Conservation (phyloP, 129 eudicot genomes). For the Pittosporum tobira region DNA sequence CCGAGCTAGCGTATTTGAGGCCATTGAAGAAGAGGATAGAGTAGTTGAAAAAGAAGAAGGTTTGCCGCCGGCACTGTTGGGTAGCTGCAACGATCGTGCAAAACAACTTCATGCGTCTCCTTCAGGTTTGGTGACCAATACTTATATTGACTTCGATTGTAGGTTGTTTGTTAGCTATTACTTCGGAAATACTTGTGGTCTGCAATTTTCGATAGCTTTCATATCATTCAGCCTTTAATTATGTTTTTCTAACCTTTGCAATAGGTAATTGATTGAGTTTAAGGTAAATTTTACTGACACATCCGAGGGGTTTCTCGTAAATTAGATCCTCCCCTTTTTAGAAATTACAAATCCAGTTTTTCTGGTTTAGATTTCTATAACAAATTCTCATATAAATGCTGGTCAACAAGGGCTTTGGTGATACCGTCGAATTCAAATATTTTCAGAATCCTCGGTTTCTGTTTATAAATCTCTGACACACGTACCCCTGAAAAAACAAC, state of each 20-base stretch:
- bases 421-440: too few relatives aligned
- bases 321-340: too few relatives aligned
- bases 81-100: constrained; percentile 95
- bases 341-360: too few relatives aligned
- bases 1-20: constrained; percentile 93
- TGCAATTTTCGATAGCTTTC: neutral
- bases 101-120: constrained; percentile 92
- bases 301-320: too few relatives aligned
- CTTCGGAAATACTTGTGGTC: neutral
- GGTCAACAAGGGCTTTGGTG: too few relatives aligned
- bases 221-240: neutral
- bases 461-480: too few relatives aligned
- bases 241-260: neutral
- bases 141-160: neutral
- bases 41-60: constrained; percentile 74
- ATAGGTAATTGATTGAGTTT: neutral
- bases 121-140: constrained; percentile 39
- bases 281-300: neutral
- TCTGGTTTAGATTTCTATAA: too few relatives aligned
- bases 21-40: constrained; percentile 91
- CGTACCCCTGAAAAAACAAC: too few relatives aligned
- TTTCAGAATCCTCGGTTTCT: too few relatives aligned
- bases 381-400: too few relatives aligned
- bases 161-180: neutral
- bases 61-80: constrained; percentile 84